Percentiles rank a stretch among this genome's conserved stretches.
Evolutionary conservation across 352 stramenopile species (phyloP).

Genomic region (Phytophthora pini): DNA sequence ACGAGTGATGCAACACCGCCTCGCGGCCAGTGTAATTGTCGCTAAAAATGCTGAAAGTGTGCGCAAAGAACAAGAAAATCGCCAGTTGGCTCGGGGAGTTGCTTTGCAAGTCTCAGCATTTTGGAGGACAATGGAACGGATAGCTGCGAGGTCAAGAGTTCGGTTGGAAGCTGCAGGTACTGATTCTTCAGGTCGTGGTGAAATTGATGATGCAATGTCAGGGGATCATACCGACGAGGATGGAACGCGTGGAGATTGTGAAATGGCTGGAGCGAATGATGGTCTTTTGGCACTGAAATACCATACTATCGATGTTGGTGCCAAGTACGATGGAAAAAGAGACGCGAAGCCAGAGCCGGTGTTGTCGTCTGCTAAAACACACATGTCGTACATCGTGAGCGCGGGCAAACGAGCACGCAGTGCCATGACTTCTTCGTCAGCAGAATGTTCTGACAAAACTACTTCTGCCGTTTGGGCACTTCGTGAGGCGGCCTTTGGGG

Average conservation of each 20-base stretch:
- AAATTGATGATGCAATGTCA: conserved; percentile 13
- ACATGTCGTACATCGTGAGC: conserved; percentile 54
- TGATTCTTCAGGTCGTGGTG: conserved; percentile 16
- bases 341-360: conserved; percentile 18
- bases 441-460: conserved; percentile 8
- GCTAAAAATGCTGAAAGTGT: conserved; percentile 74
- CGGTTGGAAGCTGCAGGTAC: conserved; percentile 60
- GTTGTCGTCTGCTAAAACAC: conserved; percentile 31
- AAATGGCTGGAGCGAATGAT: conserved; percentile 6
- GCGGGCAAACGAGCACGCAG: conserved; percentile 55
- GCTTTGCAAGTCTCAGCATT: conserved; percentile 80
- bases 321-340: conserved; percentile 24
- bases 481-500: conserved; percentile 34
- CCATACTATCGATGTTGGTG: conserved; percentile 47
- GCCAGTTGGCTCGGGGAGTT: conserved; percentile 71
- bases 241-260: conserved; percentile 19
- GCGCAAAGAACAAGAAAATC: conserved; percentile 67
- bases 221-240: conserved; percentile 30
- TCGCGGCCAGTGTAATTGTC: conserved; percentile 70
- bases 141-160: conserved; percentile 77
- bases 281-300: conserved; percentile 41
- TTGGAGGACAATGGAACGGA: conserved; percentile 87
- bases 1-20: conserved; percentile 61
- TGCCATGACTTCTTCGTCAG: conserved; percentile 43
- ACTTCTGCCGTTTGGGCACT: conserved; percentile 21